Evolutionary conservation across 129 eudicot genomes (phyloP).

Genomic region (Lonicera japonica): DNA sequence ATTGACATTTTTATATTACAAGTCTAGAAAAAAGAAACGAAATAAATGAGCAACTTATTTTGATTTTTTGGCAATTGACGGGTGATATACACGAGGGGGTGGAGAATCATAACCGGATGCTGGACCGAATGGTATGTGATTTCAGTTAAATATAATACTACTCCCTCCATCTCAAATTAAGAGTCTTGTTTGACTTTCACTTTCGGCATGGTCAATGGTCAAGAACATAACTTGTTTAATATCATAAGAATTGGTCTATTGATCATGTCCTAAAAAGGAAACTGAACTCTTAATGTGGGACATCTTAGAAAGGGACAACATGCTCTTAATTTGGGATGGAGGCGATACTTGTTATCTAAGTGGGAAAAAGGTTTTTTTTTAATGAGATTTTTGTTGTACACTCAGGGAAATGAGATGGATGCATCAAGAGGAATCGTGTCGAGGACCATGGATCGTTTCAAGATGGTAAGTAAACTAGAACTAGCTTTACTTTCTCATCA

Average conservation of each 20-base stretch:
- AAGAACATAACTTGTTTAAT: no score
- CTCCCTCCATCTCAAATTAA: no score
- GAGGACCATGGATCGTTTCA: constrained; percentile 79
- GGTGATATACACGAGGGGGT: constrained; percentile 94
- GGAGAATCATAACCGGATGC: constrained; percentile 79
- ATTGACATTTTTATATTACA: no score
- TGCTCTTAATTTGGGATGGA: no score
- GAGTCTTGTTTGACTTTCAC: no score
- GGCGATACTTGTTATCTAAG: not conserved
- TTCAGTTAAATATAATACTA: no score
- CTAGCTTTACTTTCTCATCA: not conserved
- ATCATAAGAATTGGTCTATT: no score
- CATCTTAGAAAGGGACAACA: no score
- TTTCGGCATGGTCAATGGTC: no score
- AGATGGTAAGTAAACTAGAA: constrained; percentile 42
- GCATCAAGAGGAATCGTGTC: constrained; percentile 87
- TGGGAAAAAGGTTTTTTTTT: not conserved
- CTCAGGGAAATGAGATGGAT: constrained; percentile 83
- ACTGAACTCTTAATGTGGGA: no score
- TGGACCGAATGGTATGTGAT: constrained; percentile 62
- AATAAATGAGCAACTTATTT: not conserved
- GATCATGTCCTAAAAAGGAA: no score
- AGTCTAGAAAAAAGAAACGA: no score
- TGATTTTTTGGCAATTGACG: constrained; percentile 51
- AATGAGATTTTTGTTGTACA: not conserved